Base-by-base conservation (phyloP, 768 basidiomycete species). In the Pleurotus platypus region DNA sequence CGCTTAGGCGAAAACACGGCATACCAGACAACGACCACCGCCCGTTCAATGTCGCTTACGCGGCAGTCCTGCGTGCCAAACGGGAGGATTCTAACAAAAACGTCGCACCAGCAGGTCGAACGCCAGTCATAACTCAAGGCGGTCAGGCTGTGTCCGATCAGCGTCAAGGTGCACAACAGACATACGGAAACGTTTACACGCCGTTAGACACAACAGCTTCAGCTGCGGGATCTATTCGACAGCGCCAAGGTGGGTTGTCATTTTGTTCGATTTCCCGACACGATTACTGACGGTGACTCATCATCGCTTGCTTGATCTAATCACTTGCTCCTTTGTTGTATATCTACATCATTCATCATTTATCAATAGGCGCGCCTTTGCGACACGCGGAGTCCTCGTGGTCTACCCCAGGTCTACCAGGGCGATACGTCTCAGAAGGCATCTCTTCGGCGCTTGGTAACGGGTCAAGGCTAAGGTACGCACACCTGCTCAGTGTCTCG, bases 21-120 rank as follows among this genome's bases (percentile, higher is more conserved):
- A 93, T 93, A 58, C 92, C 91, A 15, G 91, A 93, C 75, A 78
- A 77, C 57, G 91, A 93, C 75, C 78, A 84, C 61, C 79, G 91
- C 30, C 89, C 91, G 11, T 93, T 93, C 78, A 89, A 88, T 68
- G 88, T 92, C 61, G 92, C 91, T n/a, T 90, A 89, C 70, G 82
- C 89, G 61, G 89, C 87, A 57, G 86, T 84, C 39, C 72, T 78
- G 59, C 77, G 77, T 55, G 73, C 79, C 46, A 79, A 81, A 60
- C 77, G 82, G 64, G 82, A 87, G 69, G 54, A 59, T 67, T 64
- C 57, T 66, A 57, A 57, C 61, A 57, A 38, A 66, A 63, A 26
- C 7, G 35, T 39, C 11, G 38, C 35, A 66, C 73, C 71, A 67
- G 67, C 63, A 63, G 59, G 55, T 63, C 67, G 71, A 55, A 64